Conservation (phyloP, 2,329 filamentous ascomycete species). For the Neonectria hederae region DNA sequence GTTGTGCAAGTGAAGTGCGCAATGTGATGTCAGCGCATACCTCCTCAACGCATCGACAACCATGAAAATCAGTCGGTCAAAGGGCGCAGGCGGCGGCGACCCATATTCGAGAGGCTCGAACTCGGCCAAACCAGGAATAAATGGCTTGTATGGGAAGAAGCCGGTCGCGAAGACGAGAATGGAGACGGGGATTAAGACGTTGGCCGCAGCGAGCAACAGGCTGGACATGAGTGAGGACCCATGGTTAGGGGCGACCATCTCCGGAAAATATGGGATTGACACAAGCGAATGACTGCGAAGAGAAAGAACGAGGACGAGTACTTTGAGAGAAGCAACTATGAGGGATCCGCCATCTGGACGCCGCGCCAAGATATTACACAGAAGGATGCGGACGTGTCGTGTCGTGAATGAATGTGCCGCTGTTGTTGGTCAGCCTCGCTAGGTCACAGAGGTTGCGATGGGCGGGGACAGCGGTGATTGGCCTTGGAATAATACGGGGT, state of each 20-base stretch:
- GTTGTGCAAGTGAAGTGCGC: conserved; percentile 30
- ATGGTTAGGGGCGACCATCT: conserved; percentile 40
- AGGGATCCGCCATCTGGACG: conserved; percentile 31
- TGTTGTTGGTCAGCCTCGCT: conserved; percentile 36
- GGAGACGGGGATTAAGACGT: conserved; percentile 79
- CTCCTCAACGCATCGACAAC: conserved; percentile 94
- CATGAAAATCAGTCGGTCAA: conserved; percentile 95
- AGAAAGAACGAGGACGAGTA: conserved; percentile 21
- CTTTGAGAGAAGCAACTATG: conserved; percentile 14
- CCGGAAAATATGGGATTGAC: conserved; percentile 11
- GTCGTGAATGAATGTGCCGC: conserved; percentile 32
- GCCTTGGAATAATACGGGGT: not conserved
- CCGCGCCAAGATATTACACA: conserved; percentile 18
- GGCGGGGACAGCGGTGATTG: conserved; percentile 28
- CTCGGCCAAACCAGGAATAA: conserved; percentile 83
- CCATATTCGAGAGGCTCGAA: conserved; percentile 68
- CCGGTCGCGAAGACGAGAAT: conserved; percentile 83
- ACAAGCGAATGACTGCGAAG: conserved; percentile 17
- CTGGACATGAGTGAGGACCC: conserved; percentile 45
- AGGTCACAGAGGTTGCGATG: conserved; percentile 35
- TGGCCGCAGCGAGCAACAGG: conserved; percentile 70
- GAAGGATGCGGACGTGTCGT: conserved; percentile 41
- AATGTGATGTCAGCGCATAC: conserved; percentile 54
- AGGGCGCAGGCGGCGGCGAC: conserved; percentile 71
- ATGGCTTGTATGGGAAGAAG: conserved; percentile 98